Conservation (phyloP, 768 basidiomycete genomes). For the Boletus rufocinnamomeus region DNA sequence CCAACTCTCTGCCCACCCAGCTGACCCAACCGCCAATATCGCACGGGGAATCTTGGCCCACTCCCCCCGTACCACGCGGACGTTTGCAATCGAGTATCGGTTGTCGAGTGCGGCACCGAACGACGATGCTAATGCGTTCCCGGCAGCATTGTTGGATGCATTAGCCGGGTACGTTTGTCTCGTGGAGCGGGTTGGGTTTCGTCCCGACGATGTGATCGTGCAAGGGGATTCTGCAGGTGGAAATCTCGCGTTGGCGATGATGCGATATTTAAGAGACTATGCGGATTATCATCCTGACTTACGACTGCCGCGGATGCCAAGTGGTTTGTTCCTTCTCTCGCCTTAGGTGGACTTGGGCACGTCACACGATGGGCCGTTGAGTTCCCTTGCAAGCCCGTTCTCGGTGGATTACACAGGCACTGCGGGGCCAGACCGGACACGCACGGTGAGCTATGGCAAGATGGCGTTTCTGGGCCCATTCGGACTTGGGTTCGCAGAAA, state of each 20-base stretch:
- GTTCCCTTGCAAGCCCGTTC: constrained; percentile 38
- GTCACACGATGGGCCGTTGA: constrained; percentile 32
- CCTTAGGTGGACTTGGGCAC: constrained; percentile 30
- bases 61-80: constrained; percentile 25
- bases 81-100: constrained; percentile 51
- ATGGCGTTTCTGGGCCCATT: constrained; percentile 52
- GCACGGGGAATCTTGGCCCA: constrained; percentile 22
- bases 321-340: constrained; percentile 38
- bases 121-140: constrained; percentile 43
- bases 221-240: constrained; percentile 59
- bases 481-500: constrained; percentile 45
- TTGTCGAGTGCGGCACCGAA: constrained; percentile 37
- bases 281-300: constrained; percentile 15
- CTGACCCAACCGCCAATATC: constrained; percentile 26
- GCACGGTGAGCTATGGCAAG: constrained; percentile 4
- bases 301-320: constrained; percentile 24
- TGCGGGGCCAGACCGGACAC: not conserved
- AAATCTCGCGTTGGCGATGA: constrained; percentile 44
- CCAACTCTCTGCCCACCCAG: constrained; percentile 31
- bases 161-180: constrained; percentile 55
- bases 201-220: constrained; percentile 45
- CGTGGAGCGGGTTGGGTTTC: constrained; percentile 42
- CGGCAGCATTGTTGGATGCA: constrained; percentile 54
- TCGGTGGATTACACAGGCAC: constrained; percentile 32
- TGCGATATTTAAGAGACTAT: constrained; percentile 38